Conservation (phyloP, 2,329 filamentous ascomycete genomes). For the Penicillium sp. region DNA sequence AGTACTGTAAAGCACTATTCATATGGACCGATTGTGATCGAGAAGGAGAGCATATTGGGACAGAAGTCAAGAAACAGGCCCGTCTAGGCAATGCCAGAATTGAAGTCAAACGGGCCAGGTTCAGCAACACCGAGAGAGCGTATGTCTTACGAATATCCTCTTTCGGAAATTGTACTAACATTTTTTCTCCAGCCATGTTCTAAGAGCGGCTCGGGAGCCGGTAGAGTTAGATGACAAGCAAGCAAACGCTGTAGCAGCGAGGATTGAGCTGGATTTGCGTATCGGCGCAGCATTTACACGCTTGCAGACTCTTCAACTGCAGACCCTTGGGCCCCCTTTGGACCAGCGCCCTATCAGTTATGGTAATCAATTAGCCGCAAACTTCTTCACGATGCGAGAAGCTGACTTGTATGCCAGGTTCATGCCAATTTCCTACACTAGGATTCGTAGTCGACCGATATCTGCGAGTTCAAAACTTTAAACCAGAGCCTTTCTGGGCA, state of each 20-base stretch:
- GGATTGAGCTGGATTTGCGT: constrained; percentile 87
- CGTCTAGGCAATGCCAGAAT: constrained; percentile 68
- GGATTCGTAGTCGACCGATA: constrained; percentile 97
- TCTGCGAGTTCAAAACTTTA: constrained; percentile 88
- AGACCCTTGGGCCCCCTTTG: constrained; percentile 64
- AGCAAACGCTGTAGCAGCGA: constrained; percentile 78
- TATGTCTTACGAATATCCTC: constrained; percentile 41
- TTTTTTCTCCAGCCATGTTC: constrained; percentile 63
- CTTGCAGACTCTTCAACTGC: constrained; percentile 76
- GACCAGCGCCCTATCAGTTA: constrained; percentile 71
- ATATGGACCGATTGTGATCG: constrained; percentile 99
- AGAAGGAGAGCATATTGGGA: constrained; percentile 93
- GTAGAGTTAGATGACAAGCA: constrained; percentile 78
- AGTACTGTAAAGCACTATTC: constrained; percentile 68
- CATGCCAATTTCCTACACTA: constrained; percentile 93
- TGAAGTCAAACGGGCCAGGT: constrained; percentile 77
- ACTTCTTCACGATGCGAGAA: constrained; percentile 6
- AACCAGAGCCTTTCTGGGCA: constrained; percentile 86
- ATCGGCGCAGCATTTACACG: constrained; percentile 92
- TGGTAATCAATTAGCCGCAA: constrained; percentile 48
- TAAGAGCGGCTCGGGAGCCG: constrained; percentile 74
- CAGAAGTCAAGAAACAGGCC: constrained; percentile 82
- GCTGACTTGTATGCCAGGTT: constrained; percentile 50
- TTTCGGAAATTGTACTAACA: background rate
- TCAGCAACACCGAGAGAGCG: constrained; percentile 94